phyloP scores from a whole-genome alignment of 192 early-diverging fungal genomes.

The Dimargaris xerosporica region DNA sequence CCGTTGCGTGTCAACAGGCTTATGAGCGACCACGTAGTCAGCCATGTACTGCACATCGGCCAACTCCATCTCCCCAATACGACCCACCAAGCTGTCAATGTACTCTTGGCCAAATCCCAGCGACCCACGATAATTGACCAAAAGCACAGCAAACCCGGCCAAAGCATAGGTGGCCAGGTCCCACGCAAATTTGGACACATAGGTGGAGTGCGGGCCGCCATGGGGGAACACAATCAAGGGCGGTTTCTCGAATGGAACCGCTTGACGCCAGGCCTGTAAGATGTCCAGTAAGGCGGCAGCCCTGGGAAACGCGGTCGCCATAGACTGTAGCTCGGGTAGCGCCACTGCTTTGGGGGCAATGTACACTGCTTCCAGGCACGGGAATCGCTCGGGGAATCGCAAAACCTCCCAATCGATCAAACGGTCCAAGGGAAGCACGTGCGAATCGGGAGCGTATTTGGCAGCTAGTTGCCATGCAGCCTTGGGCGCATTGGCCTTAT shows the following conservation, averaged over 20 bases:
- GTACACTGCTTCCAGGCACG: slow-evolving; percentile 24
- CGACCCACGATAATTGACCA: slow-evolving; percentile 68
- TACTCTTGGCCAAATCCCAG: slow-evolving; percentile 60
- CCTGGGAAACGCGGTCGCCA: slow-evolving; percentile 11
- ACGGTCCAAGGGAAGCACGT: not conserved
- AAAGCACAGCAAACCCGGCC: slow-evolving; percentile 46
- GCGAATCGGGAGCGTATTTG: too few species aligned
- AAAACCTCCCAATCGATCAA: not conserved
- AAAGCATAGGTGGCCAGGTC: slow-evolving; percentile 27
- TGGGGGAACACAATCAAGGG: slow-evolving; percentile 63
- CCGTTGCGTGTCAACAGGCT: slow-evolving; percentile 27
- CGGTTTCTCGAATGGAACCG: not conserved
- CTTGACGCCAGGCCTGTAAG: slow-evolving; percentile 12
- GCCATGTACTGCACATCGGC: slow-evolving; percentile 40
- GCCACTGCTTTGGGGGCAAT: slow-evolving; percentile 16
- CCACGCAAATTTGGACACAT: slow-evolving; percentile 34
- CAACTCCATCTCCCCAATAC: slow-evolving; percentile 48
- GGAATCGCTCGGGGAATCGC: slow-evolving; percentile 18
- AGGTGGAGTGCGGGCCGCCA: slow-evolving; percentile 57
- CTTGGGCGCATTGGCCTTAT: too few species aligned
- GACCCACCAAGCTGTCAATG: slow-evolving; percentile 43
- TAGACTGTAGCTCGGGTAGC: slow-evolving; percentile 12
- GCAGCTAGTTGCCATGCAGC: too few species aligned
- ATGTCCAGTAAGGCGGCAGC: not conserved
- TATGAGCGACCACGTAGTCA: slow-evolving; percentile 13